These are phyloP conservation scores for Rasamsonia emersonii DNA, from an alignment of 2,329 filamentous ascomycete genomes.

Conservation along the genomic window DNA sequence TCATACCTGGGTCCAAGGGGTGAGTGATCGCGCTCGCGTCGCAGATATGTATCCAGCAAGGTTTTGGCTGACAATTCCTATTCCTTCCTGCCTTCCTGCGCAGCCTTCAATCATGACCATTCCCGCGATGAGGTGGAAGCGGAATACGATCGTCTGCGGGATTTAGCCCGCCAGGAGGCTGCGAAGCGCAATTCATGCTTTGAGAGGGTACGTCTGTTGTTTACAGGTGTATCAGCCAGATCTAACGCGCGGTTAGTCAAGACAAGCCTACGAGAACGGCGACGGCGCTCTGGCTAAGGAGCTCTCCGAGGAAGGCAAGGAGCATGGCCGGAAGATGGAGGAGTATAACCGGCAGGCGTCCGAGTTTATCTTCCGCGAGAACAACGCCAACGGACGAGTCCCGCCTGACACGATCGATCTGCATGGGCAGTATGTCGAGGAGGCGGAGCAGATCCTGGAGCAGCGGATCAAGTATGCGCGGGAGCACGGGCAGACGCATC, in stretches of 20 bases:
- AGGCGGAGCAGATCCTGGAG: slow-evolving; percentile 85
- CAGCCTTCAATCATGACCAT: slow-evolving; percentile 68
- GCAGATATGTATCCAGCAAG: no score
- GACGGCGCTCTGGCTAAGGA: slow-evolving; percentile 78
- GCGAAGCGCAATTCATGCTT: slow-evolving; percentile 70
- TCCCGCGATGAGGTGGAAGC: slow-evolving; percentile 60
- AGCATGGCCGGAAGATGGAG: slow-evolving; percentile 75
- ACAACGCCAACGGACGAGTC: slow-evolving; percentile 71
- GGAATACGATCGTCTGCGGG: slow-evolving; percentile 87
- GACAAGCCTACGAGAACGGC: slow-evolving; percentile 72
- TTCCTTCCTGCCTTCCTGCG: neutral
- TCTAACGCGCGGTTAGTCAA: slow-evolving; percentile 51
- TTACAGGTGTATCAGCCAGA: no score
- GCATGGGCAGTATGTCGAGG: slow-evolving; percentile 89
- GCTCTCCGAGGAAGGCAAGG: slow-evolving; percentile 76
- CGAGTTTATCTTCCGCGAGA: slow-evolving; percentile 91
- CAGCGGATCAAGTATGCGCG: slow-evolving; percentile 73
- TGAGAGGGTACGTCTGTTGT: slow-evolving; percentile 47
- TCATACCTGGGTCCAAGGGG: slow-evolving; percentile 33
- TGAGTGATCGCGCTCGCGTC: slow-evolving; percentile 13
- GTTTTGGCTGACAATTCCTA: slow-evolving; percentile 1
- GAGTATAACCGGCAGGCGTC: slow-evolving; percentile 84
- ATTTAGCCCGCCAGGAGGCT: slow-evolving; percentile 72
- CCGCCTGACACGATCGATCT: slow-evolving; percentile 80
- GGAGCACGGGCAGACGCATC: slow-evolving; percentile 63